Evolutionary conservation across 2,329 filamentous ascomycete genomes (phyloP).

Genomic region (Paraphaeosphaeria sporulosa): DNA sequence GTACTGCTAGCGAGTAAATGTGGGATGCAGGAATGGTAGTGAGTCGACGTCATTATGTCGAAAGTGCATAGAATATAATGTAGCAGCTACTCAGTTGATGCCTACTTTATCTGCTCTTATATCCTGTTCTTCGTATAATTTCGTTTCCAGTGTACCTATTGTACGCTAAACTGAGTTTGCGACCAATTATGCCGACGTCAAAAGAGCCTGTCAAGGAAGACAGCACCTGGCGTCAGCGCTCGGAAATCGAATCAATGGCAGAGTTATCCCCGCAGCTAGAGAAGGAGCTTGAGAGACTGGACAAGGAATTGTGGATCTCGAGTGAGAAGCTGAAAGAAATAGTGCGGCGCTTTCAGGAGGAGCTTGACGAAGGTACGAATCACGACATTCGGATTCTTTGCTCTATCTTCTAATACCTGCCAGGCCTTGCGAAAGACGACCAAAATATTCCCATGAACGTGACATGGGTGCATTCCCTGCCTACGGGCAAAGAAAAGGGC

Average conservation of each 20-base stretch:
- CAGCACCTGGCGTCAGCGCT: slow-evolving; percentile 29
- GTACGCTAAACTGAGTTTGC: background rate
- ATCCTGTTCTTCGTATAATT: background rate
- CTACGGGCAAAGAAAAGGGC: slow-evolving; percentile 85
- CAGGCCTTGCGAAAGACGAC: slow-evolving; percentile 22
- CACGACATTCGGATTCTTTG: background rate
- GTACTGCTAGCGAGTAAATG: background rate
- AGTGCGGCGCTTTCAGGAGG: slow-evolving; percentile 30
- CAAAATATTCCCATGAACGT: slow-evolving; percentile 81
- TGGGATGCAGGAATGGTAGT: background rate
- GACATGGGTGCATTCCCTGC: slow-evolving; percentile 92
- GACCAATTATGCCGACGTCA: slow-evolving; percentile 20
- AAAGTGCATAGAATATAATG: background rate
- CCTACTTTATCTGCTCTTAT: background rate
- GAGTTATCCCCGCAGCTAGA: slow-evolving; percentile 29
- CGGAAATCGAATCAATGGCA: slow-evolving; percentile 28
- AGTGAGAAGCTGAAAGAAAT: slow-evolving; percentile 31
- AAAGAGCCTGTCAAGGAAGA: slow-evolving; percentile 20
- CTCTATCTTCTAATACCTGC: background rate
- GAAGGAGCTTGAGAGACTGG: slow-evolving; percentile 29
- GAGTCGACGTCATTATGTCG: slow-evolving; percentile 3
- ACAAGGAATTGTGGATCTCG: slow-evolving; percentile 35
- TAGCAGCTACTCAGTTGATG: no score
- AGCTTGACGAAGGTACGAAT: slow-evolving; percentile 31
- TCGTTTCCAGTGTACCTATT: background rate